Evolutionary conservation across 1,284 basidiomycete genomes (phyloP), one percentile per base, ranked within the genome.

Genomic region (Leccinum fallax): DNA sequence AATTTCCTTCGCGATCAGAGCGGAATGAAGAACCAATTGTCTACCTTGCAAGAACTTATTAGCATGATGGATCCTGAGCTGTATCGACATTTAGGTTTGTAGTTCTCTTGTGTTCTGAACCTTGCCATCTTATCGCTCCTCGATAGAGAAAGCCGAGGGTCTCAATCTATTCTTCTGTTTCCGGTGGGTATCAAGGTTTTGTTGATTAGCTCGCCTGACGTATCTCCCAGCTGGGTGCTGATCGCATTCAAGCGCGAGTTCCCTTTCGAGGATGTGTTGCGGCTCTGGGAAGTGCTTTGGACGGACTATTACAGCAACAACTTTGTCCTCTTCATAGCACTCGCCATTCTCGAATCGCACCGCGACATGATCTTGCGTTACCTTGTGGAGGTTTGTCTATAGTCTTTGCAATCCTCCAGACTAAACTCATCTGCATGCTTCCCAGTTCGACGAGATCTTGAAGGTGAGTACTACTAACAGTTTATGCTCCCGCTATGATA

Each of bases 111-210:
- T 66, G 8, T 61, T 46, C 8, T 24, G 28, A 10, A 16, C 24
- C 15, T 11, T 15, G 2, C 19, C 26, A 30, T 16, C 53, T 73
- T 10, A 63, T 53, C 15, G 0, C 10, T 40, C 28, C 53, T 11
- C 19, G 61, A 61, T 78, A 90, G 95, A 98, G 74, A 92, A 92
- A 77, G 90, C 89, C 0, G 95, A 96, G 63, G 90, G 87, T 2
- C 81, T 99, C 63, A 98, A 99, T 76, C 78, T 99, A 34, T 99
- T 99, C 82, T 98, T 98, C 83, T 97, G 95, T 76, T 99, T 97
- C 85, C 87, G 96, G 83, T 96, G 81, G 69, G 80, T 62, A 61
- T 34, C 15, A 36, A 59, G 30, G 28, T 0, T 21, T 24, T 55
- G 16, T 57, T 26, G 2, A 32, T 13, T 16, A n/a, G 19, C 10